Base-by-base conservation (phyloP, 1,284 basidiomycete species). In the Cutaneotrichosporon mucoides region DNA sequence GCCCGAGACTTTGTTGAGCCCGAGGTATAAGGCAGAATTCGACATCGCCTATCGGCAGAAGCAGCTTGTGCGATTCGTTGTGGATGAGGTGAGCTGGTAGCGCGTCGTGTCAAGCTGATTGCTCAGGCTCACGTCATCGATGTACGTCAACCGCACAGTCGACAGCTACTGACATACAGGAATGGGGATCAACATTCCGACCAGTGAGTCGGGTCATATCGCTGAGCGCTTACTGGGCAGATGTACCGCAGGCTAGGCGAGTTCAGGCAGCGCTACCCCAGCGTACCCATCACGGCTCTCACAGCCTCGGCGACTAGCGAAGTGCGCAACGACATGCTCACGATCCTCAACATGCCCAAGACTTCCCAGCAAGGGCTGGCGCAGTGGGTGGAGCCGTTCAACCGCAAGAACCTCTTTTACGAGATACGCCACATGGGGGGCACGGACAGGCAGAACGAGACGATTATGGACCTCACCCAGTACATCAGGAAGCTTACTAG, bases 171-270 rank as follows among this genome's bases (percentile, higher is more conserved):
- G 12, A 53, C 51, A 35, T 7, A 2, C 34, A 53, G 51, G 89
- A 90, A 81, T 92, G 90, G 90, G 90, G 89, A 0, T 87, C 88
- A 51, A 84, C 88, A 56, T 91, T 92, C 68, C 83, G 90, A 37
- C 81, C 77, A 35, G 73, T 73, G 56, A 52, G 68, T 57, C 15
- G 6, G 8, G 24, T 3, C 3, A 3, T 24, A 24, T 24, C 2
- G 24, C 24, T 2, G 24, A 3, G 24, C 33, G 8, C 56, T 49
- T 34, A 38, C 33, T 5, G 2, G 24, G 11, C 59, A 76, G 71
- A 86, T 88, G 52, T 93, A 91, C 71, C 80, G 88, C 46, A 82
- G 81, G 41, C 80, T 94, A 5, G 88, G 88, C 6, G 77, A 79
- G 24, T 90, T 93, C 72, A 82, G 90, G 1, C 78, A 83, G 37